These are phyloP conservation scores for Gnomoniopsis smithogilvyi DNA, from an alignment of 2,329 filamentous ascomycete species.

Conservation along the genomic window DNA sequence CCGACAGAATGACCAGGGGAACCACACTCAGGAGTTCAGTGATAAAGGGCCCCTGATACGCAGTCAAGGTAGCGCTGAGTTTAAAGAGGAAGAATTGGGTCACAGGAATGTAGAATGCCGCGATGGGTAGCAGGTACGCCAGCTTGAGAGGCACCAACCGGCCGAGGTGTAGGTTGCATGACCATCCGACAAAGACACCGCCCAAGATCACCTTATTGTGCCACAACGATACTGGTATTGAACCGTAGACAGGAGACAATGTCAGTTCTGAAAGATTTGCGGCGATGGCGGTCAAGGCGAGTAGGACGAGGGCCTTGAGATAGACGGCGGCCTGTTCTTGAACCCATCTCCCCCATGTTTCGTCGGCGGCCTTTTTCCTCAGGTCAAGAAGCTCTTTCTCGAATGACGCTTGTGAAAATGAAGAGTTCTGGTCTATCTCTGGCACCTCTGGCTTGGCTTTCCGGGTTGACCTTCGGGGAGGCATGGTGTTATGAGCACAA, in stretches of 20 bases:
- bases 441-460: conserved; percentile 18
- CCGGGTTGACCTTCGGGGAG: conserved; percentile 21
- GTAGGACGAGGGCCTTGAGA: conserved; percentile 39
- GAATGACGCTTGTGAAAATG: conserved; percentile 49
- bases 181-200: conserved; percentile 69
- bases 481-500: conserved; percentile 25
- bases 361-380: conserved; percentile 39
- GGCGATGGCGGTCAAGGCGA: conserved; percentile 58
- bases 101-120: conserved; percentile 72
- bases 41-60: conserved; percentile 68
- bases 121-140: conserved; percentile 60
- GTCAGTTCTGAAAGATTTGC: conserved; percentile 71
- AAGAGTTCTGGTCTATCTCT: conserved; percentile 28
- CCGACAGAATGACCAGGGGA: conserved; percentile 62
- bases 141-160: conserved; percentile 47
- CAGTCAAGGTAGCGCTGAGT: conserved; percentile 63
- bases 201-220: conserved; percentile 66
- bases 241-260: conserved; percentile 84
- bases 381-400: conserved; percentile 52
- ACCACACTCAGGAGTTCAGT: conserved; percentile 73
- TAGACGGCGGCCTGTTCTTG: conserved; percentile 39
- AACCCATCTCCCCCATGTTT: conserved; percentile 31
- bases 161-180: conserved; percentile 58
- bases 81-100: conserved; percentile 70
- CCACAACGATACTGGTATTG: conserved; percentile 70